Evolutionary conservation across 495 filamentous ascomycete genomes (phyloP), one percentile per base, ranked within the genome.

Genomic region (Chaetomium fimeti): DNA sequence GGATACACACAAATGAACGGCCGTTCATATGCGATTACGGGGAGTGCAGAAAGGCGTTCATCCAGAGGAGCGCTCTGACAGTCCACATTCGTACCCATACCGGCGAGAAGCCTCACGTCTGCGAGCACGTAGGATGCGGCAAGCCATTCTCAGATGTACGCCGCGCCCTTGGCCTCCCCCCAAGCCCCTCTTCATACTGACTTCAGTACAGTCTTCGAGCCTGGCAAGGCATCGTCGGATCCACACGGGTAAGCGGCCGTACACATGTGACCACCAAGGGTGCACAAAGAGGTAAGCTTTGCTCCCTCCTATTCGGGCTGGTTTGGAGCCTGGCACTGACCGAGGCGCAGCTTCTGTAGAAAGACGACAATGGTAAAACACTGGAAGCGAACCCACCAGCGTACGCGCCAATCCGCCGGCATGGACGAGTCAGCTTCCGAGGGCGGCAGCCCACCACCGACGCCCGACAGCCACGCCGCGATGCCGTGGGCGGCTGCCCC

Each of bases 321-420:
- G n/a, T n/a, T n/a, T 2, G 13, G 3, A 40, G 40, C 24, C 1
- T 42, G 53, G 64, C 61, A 71, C 69, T 74, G 67, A 72, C 66
- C 68, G 64, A 40, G 63, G 61, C 64, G 38, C 75, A 95, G 91
- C 69, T 95, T 93, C 75, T 93, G 90, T 78, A 85, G 91, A 47
- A 93, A 93, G 72, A 93, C 91, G 12, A 93, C 91, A 22, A 85
- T 93, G 82, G 90, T 91, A 8, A 95, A 93, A 73, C 91, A 95
- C 67, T 86, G 88, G 69, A 77, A 85, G 55, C 84, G 87, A 25
- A 86, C 86, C 2, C 90, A 92, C 71, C 85, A 86, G 38, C 81
- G 84, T 57, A 86, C 87, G 4, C 79, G 83, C 57, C 75, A 83
- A 70, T 78, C 76, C n/a, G 76, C 76, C 16, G 83, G 82, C 55